Evolutionary conservation across 73 alveolate species (phyloP), one percentile per base, ranked within the genome.

Genomic region (Effrenium voratum): DNA sequence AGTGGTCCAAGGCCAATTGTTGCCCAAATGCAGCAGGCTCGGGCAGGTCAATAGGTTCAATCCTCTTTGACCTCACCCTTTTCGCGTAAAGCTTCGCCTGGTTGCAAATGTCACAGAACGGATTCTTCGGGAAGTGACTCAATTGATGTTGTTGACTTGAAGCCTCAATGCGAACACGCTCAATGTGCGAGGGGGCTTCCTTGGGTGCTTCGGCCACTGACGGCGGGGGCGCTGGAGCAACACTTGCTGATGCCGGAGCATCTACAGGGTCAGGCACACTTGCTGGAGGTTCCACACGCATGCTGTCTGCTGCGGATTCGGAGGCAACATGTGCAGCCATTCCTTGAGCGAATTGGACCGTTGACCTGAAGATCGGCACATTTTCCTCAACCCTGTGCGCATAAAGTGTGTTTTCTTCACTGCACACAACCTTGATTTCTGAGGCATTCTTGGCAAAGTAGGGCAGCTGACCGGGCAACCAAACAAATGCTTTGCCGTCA

Each of bases 1-100:
- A 32, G 93, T 81, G 92, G 50, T 81, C 92, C n/a, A 49, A 13
- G 2, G 92, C 92, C 34, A 47, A 36, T 49, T 81, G 92, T 30
- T 49, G 73, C 1, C 75, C 75, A 30, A 81, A 81, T 13, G 44
- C 30, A 34, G 46, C 16, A 16, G 40, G 13, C 12, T 45, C 79
- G 2, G 92, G 70, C 75, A 81, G 16, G 34, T 83, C 79, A 8
- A 47, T 32, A 3, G 47, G 79, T 3, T 66, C 77, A n/a, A n/a
- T n/a, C 40, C 93, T 5, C 0, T 19, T 36, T 2, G 36, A 34
- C 0, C 40, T 28, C 6, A 43, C 49, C 0, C 95, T 10, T 49
- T 15, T 38, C 1, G 93, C 49, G 40, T n/a, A 59, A 30, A 52
- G 19, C 49, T n/a, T 36, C 1, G 68, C 70, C 38, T 26, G 84